phyloP scores from a whole-genome alignment of 2,329 filamentous ascomycete genomes.

The Aspergillus sp. region DNA sequence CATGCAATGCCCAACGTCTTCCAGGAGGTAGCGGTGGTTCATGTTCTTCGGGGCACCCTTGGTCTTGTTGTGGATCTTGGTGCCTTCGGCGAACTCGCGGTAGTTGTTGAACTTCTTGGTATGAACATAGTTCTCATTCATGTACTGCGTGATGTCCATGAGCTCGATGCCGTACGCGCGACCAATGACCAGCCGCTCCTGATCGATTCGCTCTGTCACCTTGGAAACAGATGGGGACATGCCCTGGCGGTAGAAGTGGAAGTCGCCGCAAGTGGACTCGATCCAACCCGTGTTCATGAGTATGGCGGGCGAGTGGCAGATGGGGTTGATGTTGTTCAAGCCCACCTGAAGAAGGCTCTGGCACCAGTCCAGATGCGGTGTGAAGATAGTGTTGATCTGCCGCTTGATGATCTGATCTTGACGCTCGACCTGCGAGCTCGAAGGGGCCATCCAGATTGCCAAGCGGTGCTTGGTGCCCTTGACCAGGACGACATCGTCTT shows the following conservation, averaged over 20 bases:
- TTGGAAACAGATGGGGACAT: conserved; percentile 11
- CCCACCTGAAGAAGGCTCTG: conserved; percentile 10
- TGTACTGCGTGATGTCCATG: conserved; percentile 10
- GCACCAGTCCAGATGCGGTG: conserved; percentile 9
- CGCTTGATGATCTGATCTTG: conserved; percentile 6
- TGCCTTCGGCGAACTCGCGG: conserved; percentile 9
- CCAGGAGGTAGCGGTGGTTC: conserved; percentile 10
- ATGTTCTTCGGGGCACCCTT: conserved; percentile 9
- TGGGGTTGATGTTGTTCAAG: conserved; percentile 13
- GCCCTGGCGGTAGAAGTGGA: conserved; percentile 12
- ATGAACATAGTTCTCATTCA: conserved; percentile 13
- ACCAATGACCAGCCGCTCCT: conserved; percentile 10
- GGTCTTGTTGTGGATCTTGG: conserved; percentile 13
- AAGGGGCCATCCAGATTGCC: conserved; percentile 10
- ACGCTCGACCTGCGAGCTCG: conserved; percentile 7
- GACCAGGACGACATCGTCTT: conserved; percentile 7
- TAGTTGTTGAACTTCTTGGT: conserved; percentile 8
- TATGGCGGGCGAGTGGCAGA: conserved; percentile 10
- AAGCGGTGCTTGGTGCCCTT: conserved; percentile 11
- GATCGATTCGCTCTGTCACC: conserved; percentile 9
- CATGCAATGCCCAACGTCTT: conserved; percentile 9
- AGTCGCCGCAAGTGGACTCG: conserved; percentile 11
- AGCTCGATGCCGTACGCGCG: conserved; percentile 11
- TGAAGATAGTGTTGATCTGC: conserved; percentile 9
- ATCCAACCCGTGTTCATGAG: conserved; percentile 15